Base-by-base conservation (phyloP, 305 asterid genomes). In the Fraxinus paxiana region DNA sequence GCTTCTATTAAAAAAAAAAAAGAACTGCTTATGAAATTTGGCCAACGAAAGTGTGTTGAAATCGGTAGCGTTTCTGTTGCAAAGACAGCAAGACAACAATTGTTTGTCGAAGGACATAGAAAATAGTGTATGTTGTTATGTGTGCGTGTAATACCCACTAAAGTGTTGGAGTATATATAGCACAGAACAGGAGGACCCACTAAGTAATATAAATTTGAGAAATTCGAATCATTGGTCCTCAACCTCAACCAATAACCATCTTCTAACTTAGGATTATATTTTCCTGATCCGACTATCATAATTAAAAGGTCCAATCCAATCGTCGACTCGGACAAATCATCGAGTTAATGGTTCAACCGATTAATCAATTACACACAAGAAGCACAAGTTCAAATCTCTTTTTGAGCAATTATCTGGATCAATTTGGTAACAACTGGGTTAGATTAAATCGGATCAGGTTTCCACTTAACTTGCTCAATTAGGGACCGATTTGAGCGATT, bases 31-130 rank as follows among this genome's bases (percentile, higher is more conserved):
- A 13, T 38, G 51, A 80, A 79, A 48, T 35, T 35, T 75, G 48
- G 73, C 46, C 46, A 37, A 37, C 46, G 46, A 37, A 37, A 37
- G 46, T 7, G 80, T 8, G 81, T 72, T 76, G 26, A 73, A 83
- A 82, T 51, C 78, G 33, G 75, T 17, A 78, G 82, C 38, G 59
- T 30, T 78, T 82, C 78, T 7, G 91, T 87, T 82, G 86, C 75
- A 35, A 61, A 33, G 30, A 83, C 41, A 73, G 79, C 75, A 76
- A 83, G 12, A 51, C 18, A 22, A 20, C 51, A 18, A 76, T 43
- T 74, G 71, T 67, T 67, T 1, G 73, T 28, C 38, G 31, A 35
- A 77, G 73, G 41, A 69, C 61, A 17, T 46, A 78, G 51, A 75
- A 41, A 63, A 28, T 2, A 69, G 75, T 69, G 75, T 69, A 10